Conservation (phyloP, 169 alveolate species). For the Besnoitia besnoiti region DNA sequence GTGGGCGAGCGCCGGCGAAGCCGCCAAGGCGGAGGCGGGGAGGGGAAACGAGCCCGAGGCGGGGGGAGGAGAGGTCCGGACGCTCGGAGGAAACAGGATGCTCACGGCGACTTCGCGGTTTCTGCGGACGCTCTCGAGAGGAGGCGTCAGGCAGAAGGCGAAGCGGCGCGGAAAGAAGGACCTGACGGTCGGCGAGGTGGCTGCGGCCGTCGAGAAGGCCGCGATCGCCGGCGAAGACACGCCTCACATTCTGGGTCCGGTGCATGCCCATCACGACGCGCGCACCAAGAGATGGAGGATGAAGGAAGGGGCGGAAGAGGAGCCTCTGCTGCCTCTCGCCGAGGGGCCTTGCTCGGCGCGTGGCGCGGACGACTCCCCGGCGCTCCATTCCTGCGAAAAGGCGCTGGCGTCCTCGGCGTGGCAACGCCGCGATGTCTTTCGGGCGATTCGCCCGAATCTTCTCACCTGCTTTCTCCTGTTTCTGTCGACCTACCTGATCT, state of each 20-base stretch:
- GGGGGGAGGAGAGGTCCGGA: neutral
- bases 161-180: neutral
- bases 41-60: neutral
- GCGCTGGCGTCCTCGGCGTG: neutral
- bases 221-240: constrained; percentile 3
- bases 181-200: neutral
- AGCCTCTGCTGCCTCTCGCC: neutral
- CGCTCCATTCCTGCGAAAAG: neutral
- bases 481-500: constrained; percentile 41
- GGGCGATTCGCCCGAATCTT: constrained; percentile 37
- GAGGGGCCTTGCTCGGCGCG: neutral
- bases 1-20: neutral
- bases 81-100: too few species aligned
- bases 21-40: neutral
- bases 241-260: neutral
- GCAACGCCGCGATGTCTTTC: neutral
- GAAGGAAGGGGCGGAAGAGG: neutral
- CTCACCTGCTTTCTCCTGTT: constrained; percentile 47
- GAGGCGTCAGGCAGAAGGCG: neutral
- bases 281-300: neutral
- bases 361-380: neutral
- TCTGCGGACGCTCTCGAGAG: neutral
- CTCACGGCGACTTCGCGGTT: neutral
- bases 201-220: neutral
- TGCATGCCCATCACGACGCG: too few species aligned